Conservation (phyloP, 208 protist species). For the Trypanosoma scelopori region DNA sequence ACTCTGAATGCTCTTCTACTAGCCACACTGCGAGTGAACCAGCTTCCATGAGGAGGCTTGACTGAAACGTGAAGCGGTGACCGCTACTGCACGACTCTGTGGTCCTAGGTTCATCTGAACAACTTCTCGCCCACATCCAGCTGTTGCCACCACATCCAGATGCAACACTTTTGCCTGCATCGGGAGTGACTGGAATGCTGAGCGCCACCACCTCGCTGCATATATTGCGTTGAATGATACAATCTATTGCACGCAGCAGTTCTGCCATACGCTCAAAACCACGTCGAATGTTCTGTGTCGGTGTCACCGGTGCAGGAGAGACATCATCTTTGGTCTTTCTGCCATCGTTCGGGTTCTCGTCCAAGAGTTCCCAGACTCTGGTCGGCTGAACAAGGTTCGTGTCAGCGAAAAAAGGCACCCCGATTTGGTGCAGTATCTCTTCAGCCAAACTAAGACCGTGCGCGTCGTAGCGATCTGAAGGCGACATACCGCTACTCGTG, state of each 20-base stretch:
- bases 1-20: conserved; percentile 7
- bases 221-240: conserved; percentile 2
- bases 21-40: conserved; percentile 9
- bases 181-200: background rate
- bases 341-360: conserved; percentile 14
- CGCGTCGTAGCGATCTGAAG: conserved; percentile 12
- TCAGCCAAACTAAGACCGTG: conserved; percentile 45
- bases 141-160: background rate
- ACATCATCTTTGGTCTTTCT: conserved; percentile 12
- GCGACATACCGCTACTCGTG: conserved; percentile 8
- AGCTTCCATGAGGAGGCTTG: background rate
- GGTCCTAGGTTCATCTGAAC: background rate
- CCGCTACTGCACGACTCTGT: background rate
- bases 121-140: conserved; percentile 1
- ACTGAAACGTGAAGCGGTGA: background rate
- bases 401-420: conserved; percentile 66
- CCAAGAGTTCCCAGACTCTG: conserved; percentile 47
- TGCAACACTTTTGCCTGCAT: background rate
- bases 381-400: conserved; percentile 33
- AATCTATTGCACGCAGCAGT: conserved; percentile 4
- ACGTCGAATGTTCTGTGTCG: conserved; percentile 5
- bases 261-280: conserved; percentile 16
- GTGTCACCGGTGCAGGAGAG: background rate
- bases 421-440: conserved; percentile 46
- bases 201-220: conserved; percentile 13